Evolutionary conservation across 2,329 filamentous ascomycete genomes (phyloP), one percentile per base, ranked within the genome.

Genomic region (Cladosporium sp.): DNA sequence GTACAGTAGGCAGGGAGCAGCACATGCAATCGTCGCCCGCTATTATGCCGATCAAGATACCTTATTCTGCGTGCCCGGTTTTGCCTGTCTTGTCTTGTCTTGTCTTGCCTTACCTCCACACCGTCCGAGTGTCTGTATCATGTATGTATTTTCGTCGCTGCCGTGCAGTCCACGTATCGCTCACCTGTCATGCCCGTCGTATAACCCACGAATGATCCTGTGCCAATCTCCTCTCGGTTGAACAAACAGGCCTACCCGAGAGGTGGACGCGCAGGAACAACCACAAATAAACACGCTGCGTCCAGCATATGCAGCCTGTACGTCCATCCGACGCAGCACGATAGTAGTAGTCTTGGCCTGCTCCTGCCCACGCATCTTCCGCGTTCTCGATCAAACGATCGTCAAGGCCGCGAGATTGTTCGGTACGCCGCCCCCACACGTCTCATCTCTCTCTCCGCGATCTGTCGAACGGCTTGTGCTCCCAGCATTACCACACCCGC

Each of bases 301-400:
- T 38, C 47, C 44, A 51, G 28, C 21, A 41, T 34, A 54, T 54
- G 32, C 51, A 54, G 26, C 28, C 15, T 18, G 51, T 54, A 30
- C 38, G 15, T 44, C 38, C 18, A 44, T 44, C 38, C 38, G 38
- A 44, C 6, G 18, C 38, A 44, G 38, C 38, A 44, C 28, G 12
- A 34, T n/a, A 49, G 24, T 26, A 44, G 57, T 59, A 15, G 58
- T 61, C 59, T 61, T 61, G 59, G 59, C 59, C 44, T 14, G 32
- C n/a, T 36, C 11, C 12, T 32, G 21, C 38, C 34, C 32, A 32
- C 18, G 14, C 41, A 24, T 44, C 60, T 38, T 24, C 34, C 60
- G 60, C 38, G 60, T 63, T 63, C 60, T 63, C 47, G 60, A 63
- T 63, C 60, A 54, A 54, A 54, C 60, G 60, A 63, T 63, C 60